A percentile compares a stretch with the other conserved stretches of the same genome.
Evolutionary conservation across 2,329 filamentous ascomycete species (phyloP).

Genomic region (Aspergillus pseudotamarii): DNA sequence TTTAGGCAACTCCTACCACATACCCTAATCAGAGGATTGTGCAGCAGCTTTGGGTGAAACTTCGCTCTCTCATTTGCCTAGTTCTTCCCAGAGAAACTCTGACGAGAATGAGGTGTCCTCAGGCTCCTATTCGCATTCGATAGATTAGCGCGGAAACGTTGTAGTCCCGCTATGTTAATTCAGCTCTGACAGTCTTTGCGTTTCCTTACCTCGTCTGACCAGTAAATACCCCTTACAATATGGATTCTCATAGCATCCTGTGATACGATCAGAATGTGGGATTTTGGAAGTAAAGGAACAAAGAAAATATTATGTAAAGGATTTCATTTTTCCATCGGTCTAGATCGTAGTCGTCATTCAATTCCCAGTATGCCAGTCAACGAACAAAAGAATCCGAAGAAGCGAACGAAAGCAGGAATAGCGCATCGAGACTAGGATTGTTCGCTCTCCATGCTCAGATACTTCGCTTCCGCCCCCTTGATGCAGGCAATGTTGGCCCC

Average conservation of each 20-base stretch:
- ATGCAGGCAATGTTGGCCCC: conserved; percentile 89
- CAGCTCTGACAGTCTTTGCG: not conserved
- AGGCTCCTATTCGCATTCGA: no score
- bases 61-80: no score
- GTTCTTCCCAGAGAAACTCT: no score
- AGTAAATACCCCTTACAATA: not conserved
- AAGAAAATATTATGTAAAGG: not conserved
- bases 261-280: not conserved
- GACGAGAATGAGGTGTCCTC: no score
- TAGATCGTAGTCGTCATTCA: not conserved
- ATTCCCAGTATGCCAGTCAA: not conserved
- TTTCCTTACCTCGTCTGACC: not conserved
- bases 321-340: not conserved
- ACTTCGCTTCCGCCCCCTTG: conserved; percentile 75
- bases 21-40: no score
- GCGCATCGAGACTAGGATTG: conserved; percentile 3
- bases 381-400: not conserved
- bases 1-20: no score
- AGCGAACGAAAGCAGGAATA: not conserved
- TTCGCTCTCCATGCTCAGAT: conserved; percentile 49
- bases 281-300: not conserved
- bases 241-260: not conserved
- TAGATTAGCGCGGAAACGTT: no score
- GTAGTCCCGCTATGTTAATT: not conserved
- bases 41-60: no score